Evolutionary conservation across 257 asterid genomes (phyloP).

Genomic region (Solanum medicagineum): DNA sequence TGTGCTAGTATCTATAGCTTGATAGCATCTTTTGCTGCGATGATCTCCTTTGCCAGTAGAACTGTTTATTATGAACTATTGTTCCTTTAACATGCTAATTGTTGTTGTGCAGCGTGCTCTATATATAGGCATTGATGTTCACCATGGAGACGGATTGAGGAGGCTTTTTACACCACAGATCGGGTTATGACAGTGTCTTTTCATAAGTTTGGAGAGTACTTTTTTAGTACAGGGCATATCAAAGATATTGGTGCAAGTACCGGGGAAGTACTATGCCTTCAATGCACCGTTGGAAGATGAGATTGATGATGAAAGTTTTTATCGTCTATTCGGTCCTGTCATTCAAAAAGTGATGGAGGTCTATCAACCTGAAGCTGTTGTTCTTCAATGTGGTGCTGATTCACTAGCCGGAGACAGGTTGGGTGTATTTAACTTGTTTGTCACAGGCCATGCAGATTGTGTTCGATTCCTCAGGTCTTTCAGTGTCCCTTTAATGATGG

Average conservation of each 20-base stretch:
- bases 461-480: slow-evolving; percentile 45
- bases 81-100: background rate
- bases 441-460: slow-evolving; percentile 48
- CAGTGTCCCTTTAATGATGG: slow-evolving; percentile 35
- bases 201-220: too few relatives aligned
- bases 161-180: slow-evolving; percentile 39
- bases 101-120: slow-evolving; percentile 34
- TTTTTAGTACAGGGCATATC: slow-evolving; percentile 39
- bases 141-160: slow-evolving; percentile 60
- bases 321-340: too few relatives aligned
- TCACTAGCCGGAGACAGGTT: slow-evolving; percentile 41
- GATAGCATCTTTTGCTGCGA: too few relatives aligned
- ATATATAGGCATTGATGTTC: slow-evolving; percentile 48
- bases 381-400: slow-evolving; percentile 49
- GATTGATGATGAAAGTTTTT: too few relatives aligned
- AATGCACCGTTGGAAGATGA: too few relatives aligned
- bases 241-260: too few relatives aligned
- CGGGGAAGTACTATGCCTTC: background rate
- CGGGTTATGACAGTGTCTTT: slow-evolving; percentile 18
- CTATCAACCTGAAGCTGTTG: slow-evolving; percentile 43
- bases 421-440: slow-evolving; percentile 41
- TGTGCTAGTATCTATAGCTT: too few relatives aligned
- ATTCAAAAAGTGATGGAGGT: slow-evolving; percentile 42
- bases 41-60: background rate
- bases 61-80: background rate